phyloP scores from a whole-genome alignment of 352 stramenopile genomes.

The Phytophthora ohioensis region DNA sequence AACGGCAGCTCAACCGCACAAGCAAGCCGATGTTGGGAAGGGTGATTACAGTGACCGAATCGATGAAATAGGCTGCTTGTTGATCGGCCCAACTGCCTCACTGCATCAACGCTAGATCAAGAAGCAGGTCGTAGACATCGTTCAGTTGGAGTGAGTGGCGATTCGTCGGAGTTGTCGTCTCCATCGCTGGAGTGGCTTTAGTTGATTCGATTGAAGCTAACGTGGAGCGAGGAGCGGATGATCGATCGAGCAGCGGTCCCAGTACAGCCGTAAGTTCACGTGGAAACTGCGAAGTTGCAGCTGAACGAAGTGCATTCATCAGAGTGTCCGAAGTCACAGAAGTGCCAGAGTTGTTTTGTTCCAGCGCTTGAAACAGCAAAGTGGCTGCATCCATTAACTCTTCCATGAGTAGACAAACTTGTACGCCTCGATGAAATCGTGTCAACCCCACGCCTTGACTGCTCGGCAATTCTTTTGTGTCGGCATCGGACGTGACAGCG shows the following conservation, averaged over 20 bases:
- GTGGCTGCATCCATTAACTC: constrained; percentile 31
- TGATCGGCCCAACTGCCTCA: neutral
- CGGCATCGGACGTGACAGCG: neutral
- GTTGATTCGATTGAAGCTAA: neutral
- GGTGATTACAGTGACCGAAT: too few species aligned
- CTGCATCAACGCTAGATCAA: constrained; percentile 16
- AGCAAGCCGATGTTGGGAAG: too few species aligned
- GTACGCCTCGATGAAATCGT: constrained; percentile 30
- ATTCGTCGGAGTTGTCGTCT: neutral
- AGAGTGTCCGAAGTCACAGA: constrained; percentile 7
- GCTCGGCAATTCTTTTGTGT: neutral
- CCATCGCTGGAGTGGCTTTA: neutral
- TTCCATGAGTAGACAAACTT: constrained; percentile 34
- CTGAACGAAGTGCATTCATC: constrained; percentile 20
- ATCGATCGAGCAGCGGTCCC: constrained; percentile 10
- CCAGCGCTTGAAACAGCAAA: constrained; percentile 31
- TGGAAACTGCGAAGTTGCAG: constrained; percentile 31
- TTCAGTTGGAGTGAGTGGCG: constrained; percentile 20
- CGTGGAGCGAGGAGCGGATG: neutral
- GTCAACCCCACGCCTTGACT: constrained; percentile 19
- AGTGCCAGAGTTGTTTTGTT: neutral
- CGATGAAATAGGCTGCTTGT: too few species aligned
- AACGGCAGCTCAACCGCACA: too few species aligned
- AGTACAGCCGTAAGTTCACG: constrained; percentile 15
- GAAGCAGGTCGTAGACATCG: constrained; percentile 24